Percentiles rank a stretch among this genome's conserved stretches.
Conservation (phyloP, 2,329 filamentous ascomycete genomes). For the Talaromyces pinophilus region DNA sequence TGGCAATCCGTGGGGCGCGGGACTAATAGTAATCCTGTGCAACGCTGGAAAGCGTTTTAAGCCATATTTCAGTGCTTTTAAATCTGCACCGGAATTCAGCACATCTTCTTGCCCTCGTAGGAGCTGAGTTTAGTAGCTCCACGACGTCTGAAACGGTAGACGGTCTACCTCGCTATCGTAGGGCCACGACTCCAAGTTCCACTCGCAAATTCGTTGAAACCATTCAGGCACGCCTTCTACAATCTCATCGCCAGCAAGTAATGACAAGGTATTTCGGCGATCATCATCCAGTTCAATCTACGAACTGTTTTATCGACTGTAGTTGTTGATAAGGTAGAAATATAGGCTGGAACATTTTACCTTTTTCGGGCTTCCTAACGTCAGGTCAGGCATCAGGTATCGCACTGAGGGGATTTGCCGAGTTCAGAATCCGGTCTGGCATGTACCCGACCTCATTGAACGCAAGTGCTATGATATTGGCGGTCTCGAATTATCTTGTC, state of each 20-base stretch:
- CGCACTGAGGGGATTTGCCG: not conserved
- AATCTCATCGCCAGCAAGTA: no score
- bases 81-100: slow-evolving; percentile 31
- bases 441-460: not conserved
- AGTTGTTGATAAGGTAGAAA: no score
- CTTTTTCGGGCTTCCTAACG: no score
- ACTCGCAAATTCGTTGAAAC: not conserved
- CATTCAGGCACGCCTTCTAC: not conserved
- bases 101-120: slow-evolving; percentile 37
- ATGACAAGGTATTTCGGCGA: no score
- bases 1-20: slow-evolving; percentile 37
- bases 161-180: no score
- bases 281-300: not conserved
- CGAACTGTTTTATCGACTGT: no score
- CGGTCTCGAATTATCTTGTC: not conserved
- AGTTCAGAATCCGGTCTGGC: not conserved
- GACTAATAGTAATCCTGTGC: slow-evolving; percentile 42
- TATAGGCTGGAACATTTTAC: no score
- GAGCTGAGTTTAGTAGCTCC: slow-evolving; percentile 36
- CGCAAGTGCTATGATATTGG: not conserved
- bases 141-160: slow-evolving; percentile 19
- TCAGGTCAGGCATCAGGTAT: not conserved
- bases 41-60: slow-evolving; percentile 40
- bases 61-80: slow-evolving; percentile 37
- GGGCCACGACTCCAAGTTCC: not conserved